These are phyloP conservation scores for Pythium graminicola DNA, from an alignment of 352 stramenopile genomes.

Conservation along the genomic window DNA sequence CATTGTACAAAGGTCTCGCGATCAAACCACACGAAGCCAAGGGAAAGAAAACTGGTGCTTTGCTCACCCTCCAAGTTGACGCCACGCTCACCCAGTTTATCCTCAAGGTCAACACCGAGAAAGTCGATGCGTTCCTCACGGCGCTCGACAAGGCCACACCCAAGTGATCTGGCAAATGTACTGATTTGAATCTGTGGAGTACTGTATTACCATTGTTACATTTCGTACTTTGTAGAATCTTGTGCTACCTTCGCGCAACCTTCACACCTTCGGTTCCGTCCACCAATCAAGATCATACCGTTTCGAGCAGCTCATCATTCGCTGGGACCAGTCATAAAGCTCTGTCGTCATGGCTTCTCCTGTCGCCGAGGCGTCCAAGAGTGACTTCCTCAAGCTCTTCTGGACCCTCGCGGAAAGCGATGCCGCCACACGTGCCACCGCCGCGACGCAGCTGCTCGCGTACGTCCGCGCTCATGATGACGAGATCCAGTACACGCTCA, in stretches of 20 bases:
- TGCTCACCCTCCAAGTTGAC: conserved; percentile 60
- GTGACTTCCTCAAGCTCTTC: conserved; percentile 86
- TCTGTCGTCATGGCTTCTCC: too few relatives aligned
- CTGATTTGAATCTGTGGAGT: background rate
- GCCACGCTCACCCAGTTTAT: conserved; percentile 56
- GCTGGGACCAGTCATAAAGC: background rate
- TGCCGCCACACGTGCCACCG: conserved; percentile 39
- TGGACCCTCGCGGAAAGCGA: conserved; percentile 82
- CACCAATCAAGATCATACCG: conserved; percentile 29
- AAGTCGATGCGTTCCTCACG: conserved; percentile 58
- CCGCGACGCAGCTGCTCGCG: conserved; percentile 50
- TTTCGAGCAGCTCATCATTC: conserved; percentile 22
- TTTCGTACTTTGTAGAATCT: conserved; percentile 19
- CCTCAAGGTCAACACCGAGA: conserved; percentile 63
- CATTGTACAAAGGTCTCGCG: conserved; percentile 71
- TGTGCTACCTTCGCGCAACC: conserved; percentile 16
- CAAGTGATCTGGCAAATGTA: conserved; percentile 21
- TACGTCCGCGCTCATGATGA: conserved; percentile 28
- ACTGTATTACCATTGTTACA: conserved; percentile 4
- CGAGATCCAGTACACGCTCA: conserved; percentile 87
- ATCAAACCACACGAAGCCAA: conserved; percentile 60
- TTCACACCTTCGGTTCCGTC: conserved; percentile 17
- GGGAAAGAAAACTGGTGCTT: conserved; percentile 70
- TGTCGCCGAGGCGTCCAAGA: too few relatives aligned
- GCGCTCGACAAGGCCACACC: conserved; percentile 35